Base-by-base conservation (phyloP, 2,329 filamentous ascomycete species). In the Alternaria longipes region DNA sequence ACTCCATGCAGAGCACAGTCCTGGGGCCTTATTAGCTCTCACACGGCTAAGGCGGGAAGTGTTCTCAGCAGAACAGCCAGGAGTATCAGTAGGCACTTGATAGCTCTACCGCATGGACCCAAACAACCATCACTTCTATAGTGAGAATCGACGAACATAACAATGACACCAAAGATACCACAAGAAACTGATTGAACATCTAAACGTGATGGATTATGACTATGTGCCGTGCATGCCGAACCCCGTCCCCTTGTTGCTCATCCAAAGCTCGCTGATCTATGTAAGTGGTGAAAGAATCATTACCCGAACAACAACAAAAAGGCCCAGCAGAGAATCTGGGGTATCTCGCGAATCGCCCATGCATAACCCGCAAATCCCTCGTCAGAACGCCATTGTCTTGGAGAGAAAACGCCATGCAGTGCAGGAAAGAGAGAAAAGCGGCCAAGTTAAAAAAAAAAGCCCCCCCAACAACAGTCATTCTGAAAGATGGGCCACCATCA, bases 171-270 rank as follows among this genome's bases (percentile, higher is more conserved):
- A 59, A 38, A 16, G 32, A 42, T 51, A 56, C 30, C 32, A 36
- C 24, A 18, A 54, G n/a, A n/a, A 46, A 20, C 30, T 16, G 30
- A 41, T 12, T 40, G 24, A 66, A 51, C 32, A 16, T 20, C 41
- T 45, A 22, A 59, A 42, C 57, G 34, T 53, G 46, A 45, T 57
- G 49, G 38, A 59, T 63, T 56, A 63, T 61, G 30, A 59, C 46
- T 50, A 49, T 56, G 42, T 63, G 40, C 59, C 40, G 55, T 45
- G 41, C 54, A 42, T 59, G 36, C 56, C 40, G 24, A 22, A 16
- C 28, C 44, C 44, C 36, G 38, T 49, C 30, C 50, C 24, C 55
- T 51, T 51, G 9, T 46, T 38, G 44, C 54, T 52, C 56, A 59
- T 47, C 38, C 45, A 59, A 53, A 41, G 24, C 46, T n/a, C 24